Conservation (phyloP, 176 grass and related monocot genomes). For the Paspalum vaginatum region DNA sequence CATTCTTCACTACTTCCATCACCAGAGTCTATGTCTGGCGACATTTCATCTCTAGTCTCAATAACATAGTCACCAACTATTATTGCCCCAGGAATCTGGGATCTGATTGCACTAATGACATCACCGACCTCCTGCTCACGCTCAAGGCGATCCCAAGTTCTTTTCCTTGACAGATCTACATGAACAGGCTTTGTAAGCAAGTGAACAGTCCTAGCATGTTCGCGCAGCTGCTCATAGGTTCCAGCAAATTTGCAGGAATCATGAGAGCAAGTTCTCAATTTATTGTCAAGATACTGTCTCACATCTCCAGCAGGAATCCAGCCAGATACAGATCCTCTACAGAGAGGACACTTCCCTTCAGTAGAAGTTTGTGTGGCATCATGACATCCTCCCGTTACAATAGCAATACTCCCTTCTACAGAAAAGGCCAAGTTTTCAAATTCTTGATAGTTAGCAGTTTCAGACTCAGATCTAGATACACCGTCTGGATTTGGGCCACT, state of each 20-base stretch:
- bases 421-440: slow-evolving; percentile 39
- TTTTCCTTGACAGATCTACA: slow-evolving; percentile 70
- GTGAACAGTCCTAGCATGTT: slow-evolving; percentile 76
- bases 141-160: slow-evolving; percentile 81
- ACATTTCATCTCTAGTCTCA: slow-evolving; percentile 61
- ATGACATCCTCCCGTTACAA: slow-evolving; percentile 46
- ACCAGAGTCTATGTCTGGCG: slow-evolving; percentile 41
- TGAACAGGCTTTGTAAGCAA: slow-evolving; percentile 60
- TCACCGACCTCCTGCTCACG: slow-evolving; percentile 88
- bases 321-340: slow-evolving; percentile 78
- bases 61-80: slow-evolving; percentile 94
- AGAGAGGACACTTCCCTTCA: slow-evolving; percentile 81
- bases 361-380: slow-evolving; percentile 45
- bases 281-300: slow-evolving; percentile 78
- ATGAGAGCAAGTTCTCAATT: slow-evolving; percentile 69
- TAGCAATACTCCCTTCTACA: slow-evolving; percentile 41
- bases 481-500: slow-evolving; percentile 9
- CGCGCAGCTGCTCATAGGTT: slow-evolving; percentile 76
- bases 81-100: slow-evolving; percentile 81
- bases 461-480: slow-evolving; percentile 8
- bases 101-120: slow-evolving; percentile 89
- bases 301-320: slow-evolving; percentile 80
- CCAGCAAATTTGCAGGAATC: slow-evolving; percentile 82
- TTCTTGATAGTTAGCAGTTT: slow-evolving; percentile 51
- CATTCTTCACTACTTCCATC: slow-evolving; percentile 56